Base-by-base conservation (phyloP, 495 filamentous ascomycete species). In the Thozetella sp. region DNA sequence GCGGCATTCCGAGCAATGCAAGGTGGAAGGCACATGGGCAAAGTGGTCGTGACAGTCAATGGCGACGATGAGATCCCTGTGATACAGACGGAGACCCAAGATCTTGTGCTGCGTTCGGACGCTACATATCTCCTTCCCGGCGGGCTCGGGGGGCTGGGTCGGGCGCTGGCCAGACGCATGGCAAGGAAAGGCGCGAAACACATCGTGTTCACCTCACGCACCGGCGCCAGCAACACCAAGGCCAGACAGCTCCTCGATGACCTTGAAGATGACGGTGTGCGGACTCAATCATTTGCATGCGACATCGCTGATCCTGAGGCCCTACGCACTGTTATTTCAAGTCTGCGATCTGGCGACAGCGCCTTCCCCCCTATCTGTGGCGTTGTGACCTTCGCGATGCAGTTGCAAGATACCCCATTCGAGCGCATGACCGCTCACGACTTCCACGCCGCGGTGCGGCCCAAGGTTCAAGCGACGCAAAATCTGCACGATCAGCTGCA, bases 141-240 rank as follows among this genome's bases (percentile, higher is more conserved):
- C n/a, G 84, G 87, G 25, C 79, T 87, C 0, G 85, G 87, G 10
- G 88, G 87, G 11, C 76, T 91, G 13, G 88, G 88, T 19, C 75
- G 81, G 48, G 77, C 81, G 46, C 76, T 90, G 56, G 72, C 85
- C 1, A 74, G 69, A 2, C 88, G 84, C 84, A 80, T 91, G 76
- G 80, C 80, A 10, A 61, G 73, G 19, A 80, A 82, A 34, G 87
- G 87, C 12, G 89, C 87, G 10, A 73, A 72, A 30, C 74, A 83
- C 61, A 63, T 91, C 19, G 75, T 87, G 3, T 76, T 90, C 3
- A 71, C 89, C 19, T 87, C 84, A 10, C 76, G 88, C 25, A 83
- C 74, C 43, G 85, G 80, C 0, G 72, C 72, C 1, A 71, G 69
- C 0, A 67, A 67, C 1, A 76, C 71, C 3, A 72, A 74, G 22